Evolutionary conservation across 331 rosid species (phyloP).

Genomic region (Cydonia oblonga): DNA sequence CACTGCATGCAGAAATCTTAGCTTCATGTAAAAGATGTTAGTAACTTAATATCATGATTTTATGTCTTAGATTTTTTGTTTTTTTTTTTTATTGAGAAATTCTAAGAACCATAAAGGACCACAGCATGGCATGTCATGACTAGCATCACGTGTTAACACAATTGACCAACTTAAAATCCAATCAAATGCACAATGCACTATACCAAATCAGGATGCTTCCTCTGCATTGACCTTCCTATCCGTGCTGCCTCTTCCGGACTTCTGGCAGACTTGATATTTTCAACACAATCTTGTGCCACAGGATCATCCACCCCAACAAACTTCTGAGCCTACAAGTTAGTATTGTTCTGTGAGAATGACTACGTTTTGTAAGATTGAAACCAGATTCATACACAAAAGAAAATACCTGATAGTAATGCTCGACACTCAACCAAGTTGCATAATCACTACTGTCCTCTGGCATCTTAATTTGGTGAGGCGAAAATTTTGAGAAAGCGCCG

Average conservation of each 20-base stretch:
- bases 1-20: not conserved
- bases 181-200: not conserved
- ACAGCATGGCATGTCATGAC: not conserved
- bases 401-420: slow-evolving; percentile 89
- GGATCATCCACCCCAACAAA: slow-evolving; percentile 59
- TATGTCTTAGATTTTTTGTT: not conserved
- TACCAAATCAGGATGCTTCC: slow-evolving; percentile 62
- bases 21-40: not conserved
- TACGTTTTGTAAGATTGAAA: not conserved
- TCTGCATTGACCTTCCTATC: slow-evolving; percentile 74
- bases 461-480: slow-evolving; percentile 79
- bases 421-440: slow-evolving; percentile 68
- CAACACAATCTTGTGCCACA: slow-evolving; percentile 45
- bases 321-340: slow-evolving; percentile 55
- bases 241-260: slow-evolving; percentile 92
- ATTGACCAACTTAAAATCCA: not conserved
- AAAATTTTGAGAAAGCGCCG: slow-evolving; percentile 83
- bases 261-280: slow-evolving; percentile 58
- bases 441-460: slow-evolving; percentile 49
- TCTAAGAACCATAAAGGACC: not conserved
- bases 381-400: slow-evolving; percentile 1
- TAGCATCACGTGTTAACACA: not conserved
- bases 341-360: not conserved
- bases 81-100: not conserved
- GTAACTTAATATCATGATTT: not conserved